A percentile compares a stretch with the other conserved stretches of the same genome.
These are phyloP conservation scores for Melanogaster broomeanus DNA, from an alignment of 768 basidiomycete genomes.

Conservation along the genomic window DNA sequence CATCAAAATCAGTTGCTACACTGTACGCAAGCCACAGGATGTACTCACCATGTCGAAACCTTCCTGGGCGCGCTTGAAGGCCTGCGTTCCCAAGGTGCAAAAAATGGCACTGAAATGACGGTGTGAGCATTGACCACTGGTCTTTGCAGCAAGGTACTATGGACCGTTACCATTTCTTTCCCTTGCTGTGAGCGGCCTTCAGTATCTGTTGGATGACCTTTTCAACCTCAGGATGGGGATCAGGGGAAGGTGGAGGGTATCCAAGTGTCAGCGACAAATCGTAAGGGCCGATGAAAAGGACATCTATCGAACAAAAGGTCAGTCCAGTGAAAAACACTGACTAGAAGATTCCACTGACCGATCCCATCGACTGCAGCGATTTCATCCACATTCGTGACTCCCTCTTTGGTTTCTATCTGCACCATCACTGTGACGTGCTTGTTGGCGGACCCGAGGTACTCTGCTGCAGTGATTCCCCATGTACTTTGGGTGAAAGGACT, in stretches of 20 bases:
- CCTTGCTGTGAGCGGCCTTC: conserved; percentile 46
- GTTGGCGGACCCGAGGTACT: conserved; percentile 60
- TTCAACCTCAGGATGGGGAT: conserved; percentile 67
- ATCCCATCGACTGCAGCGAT: conserved; percentile 66
- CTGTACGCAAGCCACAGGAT: not conserved
- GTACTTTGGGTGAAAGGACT: conserved; percentile 59
- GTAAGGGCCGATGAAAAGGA: conserved; percentile 66
- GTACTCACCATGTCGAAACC: conserved; percentile 53
- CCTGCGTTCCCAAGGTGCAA: conserved; percentile 47
- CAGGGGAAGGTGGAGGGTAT: conserved; percentile 59
- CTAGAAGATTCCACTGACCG: conserved; percentile 38
- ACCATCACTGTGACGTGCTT: conserved; percentile 56
- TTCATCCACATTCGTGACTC: conserved; percentile 55
- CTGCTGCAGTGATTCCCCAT: conserved; percentile 53
- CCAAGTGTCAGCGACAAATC: conserved; percentile 67
- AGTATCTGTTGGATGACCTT: conserved; percentile 56
- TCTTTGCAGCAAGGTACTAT: not conserved
- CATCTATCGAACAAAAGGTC: conserved; percentile 33
- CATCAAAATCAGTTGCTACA: not conserved
- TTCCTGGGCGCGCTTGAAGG: conserved; percentile 44
- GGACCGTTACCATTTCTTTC: conserved; percentile 63
- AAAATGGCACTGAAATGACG: conserved; percentile 43
- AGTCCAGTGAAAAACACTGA: not conserved
- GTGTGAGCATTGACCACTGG: not conserved
- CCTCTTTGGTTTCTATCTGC: conserved; percentile 68